phyloP scores from a whole-genome alignment of 768 basidiomycete genomes.

The Mycena capillaripes region DNA sequence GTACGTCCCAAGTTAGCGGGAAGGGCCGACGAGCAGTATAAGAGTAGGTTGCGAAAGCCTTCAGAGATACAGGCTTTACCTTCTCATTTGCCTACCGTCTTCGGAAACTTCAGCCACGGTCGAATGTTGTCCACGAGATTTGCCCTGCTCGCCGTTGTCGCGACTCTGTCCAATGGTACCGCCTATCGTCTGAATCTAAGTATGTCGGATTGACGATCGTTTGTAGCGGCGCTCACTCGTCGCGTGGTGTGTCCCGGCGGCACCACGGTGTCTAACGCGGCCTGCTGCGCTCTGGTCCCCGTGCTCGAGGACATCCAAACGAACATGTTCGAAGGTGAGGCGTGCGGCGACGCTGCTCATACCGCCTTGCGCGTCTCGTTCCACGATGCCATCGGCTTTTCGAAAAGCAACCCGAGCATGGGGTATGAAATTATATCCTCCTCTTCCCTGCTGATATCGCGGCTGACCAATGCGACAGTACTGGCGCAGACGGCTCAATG shows the following conservation, averaged over 20 bases:
- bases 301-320: conserved; percentile 20
- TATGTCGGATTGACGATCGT: conserved; percentile 1
- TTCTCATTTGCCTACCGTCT: conserved; percentile 8
- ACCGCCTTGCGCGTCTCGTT: conserved; percentile 11
- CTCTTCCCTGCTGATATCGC: background rate
- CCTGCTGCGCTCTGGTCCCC: conserved; percentile 35
- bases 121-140: conserved; percentile 17
- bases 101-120: background rate
- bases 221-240: background rate
- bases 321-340: conserved; percentile 9
- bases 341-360: conserved; percentile 9
- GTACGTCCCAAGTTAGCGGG: conserved; percentile 3
- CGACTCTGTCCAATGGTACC: conserved; percentile 1
- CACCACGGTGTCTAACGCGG: conserved; percentile 29
- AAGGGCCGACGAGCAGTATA: conserved; percentile 14
- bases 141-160: conserved; percentile 10
- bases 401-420: background rate
- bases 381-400: conserved; percentile 29
- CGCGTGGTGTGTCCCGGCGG: conserved; percentile 29
- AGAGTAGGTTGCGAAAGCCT: conserved; percentile 1
- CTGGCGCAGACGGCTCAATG: conserved; percentile 49
- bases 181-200: background rate
- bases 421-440: conserved; percentile 12
- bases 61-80: conserved; percentile 16
- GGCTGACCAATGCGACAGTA: conserved; percentile 6